Base-by-base conservation (phyloP, 148 eudicot genomes). In the Amaranthus palmeri region DNA sequence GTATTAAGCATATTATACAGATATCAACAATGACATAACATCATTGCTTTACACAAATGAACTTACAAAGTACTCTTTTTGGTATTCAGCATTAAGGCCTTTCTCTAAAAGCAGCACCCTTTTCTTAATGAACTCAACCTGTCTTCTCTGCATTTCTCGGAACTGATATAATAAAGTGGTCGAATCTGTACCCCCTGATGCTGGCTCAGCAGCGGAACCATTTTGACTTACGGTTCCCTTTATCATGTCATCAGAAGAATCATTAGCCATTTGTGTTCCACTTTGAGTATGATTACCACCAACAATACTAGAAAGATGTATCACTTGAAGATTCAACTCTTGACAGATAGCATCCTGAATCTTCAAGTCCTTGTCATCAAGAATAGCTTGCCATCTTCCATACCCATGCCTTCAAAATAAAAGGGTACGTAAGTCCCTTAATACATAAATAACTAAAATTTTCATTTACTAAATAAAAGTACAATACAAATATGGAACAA, bases 381-480 rank as follows among this genome's bases (percentile, higher is more conserved):
- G 88, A 76, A 95, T 89, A 63, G 97, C 93, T 86, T 91, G 96
- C 97, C 97, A 95, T 86, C 89, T 86, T 82, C 96, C 99, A 80
- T 91, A 95, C 60, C 99, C 99, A 79, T 95, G 99, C 80, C 99
- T 95, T 72, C 43, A 48, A 44, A 4, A 68, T 62, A 52, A 6
- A 25, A 60, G 46, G 10, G 59, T 14, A 53, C 11, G 14, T 40
- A 11, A 62, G 65, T 50, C 67, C 36, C 6, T 47, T 25, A 25
- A 25, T 0, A 25, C 36, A 25, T 25, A 25, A 25, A 25, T 25
- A 25, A 25, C 36, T 25, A 25, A 25, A 25, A 25, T 25, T 25
- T 25, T 25, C 36, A 25, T 43, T 62, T 47, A 25, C 42, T 40
- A 56, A 5, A 25, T 56, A 47, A 47, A 18, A 15, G 12, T 40